Base-by-base conservation (phyloP, 768 basidiomycete genomes). In the Tylopilus sp. region DNA sequence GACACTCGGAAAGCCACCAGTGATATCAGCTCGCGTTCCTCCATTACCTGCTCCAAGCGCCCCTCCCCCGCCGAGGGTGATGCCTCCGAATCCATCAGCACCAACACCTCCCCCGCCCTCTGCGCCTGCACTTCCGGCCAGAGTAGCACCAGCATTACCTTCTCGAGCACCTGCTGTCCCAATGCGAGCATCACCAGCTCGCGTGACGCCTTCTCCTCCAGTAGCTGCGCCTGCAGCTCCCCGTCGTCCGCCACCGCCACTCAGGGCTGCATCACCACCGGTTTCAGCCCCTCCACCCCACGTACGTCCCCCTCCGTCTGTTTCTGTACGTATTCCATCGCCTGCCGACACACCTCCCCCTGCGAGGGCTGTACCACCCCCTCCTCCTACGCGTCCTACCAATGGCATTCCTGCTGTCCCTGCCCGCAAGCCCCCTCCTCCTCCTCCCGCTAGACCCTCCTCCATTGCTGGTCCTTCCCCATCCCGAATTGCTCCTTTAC, bases 1-100 rank as follows among this genome's bases (percentile, higher is more conserved):
- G 26, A 69, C 76, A 28, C 68, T 89, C 3, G 90, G 78, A 7
- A 88, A 79, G 65, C 83, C 85, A 13, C 89, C 86, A 2, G 70
- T 74, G 6, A 75, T 87, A 41, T 86, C 86, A 1, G 81, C 74
- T 57, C 74, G 80, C 35, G 71, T 71, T 44, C 56, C 64, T 12
- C 54, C 75, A 23, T 47, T 74, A 11, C 25, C 52, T 22, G 58
- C 67, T 28, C 42, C 68, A 17, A 58, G 58, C 25, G 58, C 67
- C 13, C 68, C 65, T 8, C 47, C 59, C 1, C 57, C 63, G 6
- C 73, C 75, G 21, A 68, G 70, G 9, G 56, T 55, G 25, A 52
- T 64, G 35, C 68, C 71, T 12, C 68, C 63, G 12, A 62, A 57
- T n/a, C 64, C 63, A 46, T 59, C 60, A 8, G 58, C 67, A 17